These are phyloP conservation scores for Diplodia mutila DNA, from an alignment of 2,329 filamentous ascomycete species.

Conservation along the genomic window DNA sequence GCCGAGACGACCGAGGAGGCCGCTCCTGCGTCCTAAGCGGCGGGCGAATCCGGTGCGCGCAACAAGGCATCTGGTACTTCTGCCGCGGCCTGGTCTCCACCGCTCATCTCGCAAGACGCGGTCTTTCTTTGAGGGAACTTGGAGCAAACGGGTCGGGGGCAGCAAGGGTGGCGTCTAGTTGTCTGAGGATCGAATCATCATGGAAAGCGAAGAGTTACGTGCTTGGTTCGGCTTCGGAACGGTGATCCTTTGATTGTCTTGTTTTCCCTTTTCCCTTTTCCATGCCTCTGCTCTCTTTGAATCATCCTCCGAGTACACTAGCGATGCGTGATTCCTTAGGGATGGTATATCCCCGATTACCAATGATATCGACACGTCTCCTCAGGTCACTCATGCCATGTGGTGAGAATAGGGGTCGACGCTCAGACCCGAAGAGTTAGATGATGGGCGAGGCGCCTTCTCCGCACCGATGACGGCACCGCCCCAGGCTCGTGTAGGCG, in stretches of 20 bases:
- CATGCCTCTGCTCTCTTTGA: slow-evolving; percentile 25
- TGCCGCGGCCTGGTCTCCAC: slow-evolving; percentile 24
- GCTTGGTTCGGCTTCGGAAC: slow-evolving; percentile 26
- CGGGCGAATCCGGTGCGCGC: slow-evolving; percentile 5
- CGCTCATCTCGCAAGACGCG: slow-evolving; percentile 22
- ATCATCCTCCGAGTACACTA: slow-evolving; percentile 26
- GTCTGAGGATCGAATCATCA: slow-evolving; percentile 27
- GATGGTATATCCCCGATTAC: slow-evolving; percentile 22
- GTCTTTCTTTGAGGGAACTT: slow-evolving; percentile 22
- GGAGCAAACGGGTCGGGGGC: slow-evolving; percentile 24
- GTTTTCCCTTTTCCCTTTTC: slow-evolving; percentile 24
- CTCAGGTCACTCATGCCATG: slow-evolving; percentile 8
- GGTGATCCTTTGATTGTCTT: slow-evolving; percentile 26
- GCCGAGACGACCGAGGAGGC: slow-evolving; percentile 42
- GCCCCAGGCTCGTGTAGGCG: neutral
- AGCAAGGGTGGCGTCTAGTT: slow-evolving; percentile 27
- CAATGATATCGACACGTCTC: slow-evolving; percentile 26
- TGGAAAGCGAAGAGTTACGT: slow-evolving; percentile 26
- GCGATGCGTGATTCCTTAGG: slow-evolving; percentile 24
- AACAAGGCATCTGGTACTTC: slow-evolving; percentile 21
- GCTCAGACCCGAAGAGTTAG: slow-evolving; percentile 12
- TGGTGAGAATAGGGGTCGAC: slow-evolving; percentile 23
- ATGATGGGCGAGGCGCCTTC: neutral
- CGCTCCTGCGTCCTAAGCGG: slow-evolving; percentile 21
- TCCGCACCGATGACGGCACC: neutral